Base-by-base conservation (phyloP, 176 grass and related monocot species). In the Dactylis glomerata region DNA sequence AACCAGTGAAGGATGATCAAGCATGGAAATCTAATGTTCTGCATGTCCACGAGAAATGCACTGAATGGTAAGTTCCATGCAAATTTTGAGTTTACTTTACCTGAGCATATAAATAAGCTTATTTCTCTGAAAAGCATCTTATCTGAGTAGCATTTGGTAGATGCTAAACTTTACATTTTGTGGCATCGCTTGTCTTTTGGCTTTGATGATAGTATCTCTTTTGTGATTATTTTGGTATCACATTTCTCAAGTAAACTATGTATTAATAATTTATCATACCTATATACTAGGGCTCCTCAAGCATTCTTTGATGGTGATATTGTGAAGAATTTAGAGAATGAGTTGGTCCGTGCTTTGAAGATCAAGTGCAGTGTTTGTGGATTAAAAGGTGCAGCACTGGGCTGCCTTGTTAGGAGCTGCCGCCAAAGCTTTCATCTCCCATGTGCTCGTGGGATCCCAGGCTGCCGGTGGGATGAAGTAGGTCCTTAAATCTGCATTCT, bases 321-420 rank as follows among this genome's bases (percentile, higher is more conserved):
- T 69, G 84, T 58, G 77, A 92, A 94, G 74, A 94, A 94, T 66
- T 76, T 99, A 66, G 93, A 96, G 75, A 82, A 86, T 57, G 93
- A 96, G 81, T 81, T 99, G 75, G 86, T 64, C 36, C 89, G 96
- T 66, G 84, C 96, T 34, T 95, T 89, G 31, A 99, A 99, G 82
- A 99, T 99, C 71, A 99, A 99, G 75, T 99, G 96, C 42, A 89
- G 84, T 79, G 85, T 89, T 79, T 99, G 93, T 66, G 91, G 89
- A 34, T 79, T 99, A 52, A 99, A 99, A 86, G 96, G 96, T 37
- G 96, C 96, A 75, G 96, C 96, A 69, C 91, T 99, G 65, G 93
- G 96, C 17, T 99, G 93, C 72, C 94, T 94, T 90, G 83, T 89
- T 40, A 96, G 87, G 86, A 96, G 93, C 79, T 99, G 96, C 86